A percentile compares a stretch with the other conserved stretches of the same genome.
These are phyloP conservation scores for Coemansia sp. DNA, from an alignment of 192 early-diverging fungal species.

Conservation along the genomic window DNA sequence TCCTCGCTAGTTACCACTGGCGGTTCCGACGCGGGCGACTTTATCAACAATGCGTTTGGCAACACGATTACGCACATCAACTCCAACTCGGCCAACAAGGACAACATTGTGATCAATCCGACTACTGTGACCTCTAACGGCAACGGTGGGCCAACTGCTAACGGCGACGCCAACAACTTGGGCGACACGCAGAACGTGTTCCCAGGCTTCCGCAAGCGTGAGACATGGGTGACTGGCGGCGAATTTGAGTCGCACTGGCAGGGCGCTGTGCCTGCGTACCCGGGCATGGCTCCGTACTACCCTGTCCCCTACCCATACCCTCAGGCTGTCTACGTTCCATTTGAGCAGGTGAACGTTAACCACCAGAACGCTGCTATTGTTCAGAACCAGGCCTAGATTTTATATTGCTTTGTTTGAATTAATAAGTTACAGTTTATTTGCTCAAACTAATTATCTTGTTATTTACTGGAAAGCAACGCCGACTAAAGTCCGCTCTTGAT, in stretches of 20 bases:
- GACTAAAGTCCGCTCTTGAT: no score
- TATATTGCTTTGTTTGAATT: neutral
- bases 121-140: conserved; percentile 18
- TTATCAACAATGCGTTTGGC: conserved; percentile 28
- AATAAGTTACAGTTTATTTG: neutral
- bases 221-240: conserved; percentile 6
- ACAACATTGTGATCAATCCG: conserved; percentile 35
- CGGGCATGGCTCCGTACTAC: neutral
- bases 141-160: conserved; percentile 25
- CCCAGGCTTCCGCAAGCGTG: conserved; percentile 17
- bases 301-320: neutral
- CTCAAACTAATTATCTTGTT: no score
- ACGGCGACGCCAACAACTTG: conserved; percentile 24
- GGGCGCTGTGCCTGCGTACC: neutral
- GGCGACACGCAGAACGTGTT: conserved; percentile 23
- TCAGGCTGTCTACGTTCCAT: neutral
- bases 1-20: conserved; percentile 18
- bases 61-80: conserved; percentile 28
- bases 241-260: conserved; percentile 1
- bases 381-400: conserved; percentile 28
- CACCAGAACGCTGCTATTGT: conserved; percentile 36
- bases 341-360: conserved; percentile 19
- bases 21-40: conserved; percentile 6
- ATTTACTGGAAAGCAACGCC: no score
- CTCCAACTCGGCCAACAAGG: conserved; percentile 43